Evolutionary conservation across 208 protist species (phyloP), one percentile per base, ranked within the genome.

Genomic region (Trypanosoma congolense): DNA sequence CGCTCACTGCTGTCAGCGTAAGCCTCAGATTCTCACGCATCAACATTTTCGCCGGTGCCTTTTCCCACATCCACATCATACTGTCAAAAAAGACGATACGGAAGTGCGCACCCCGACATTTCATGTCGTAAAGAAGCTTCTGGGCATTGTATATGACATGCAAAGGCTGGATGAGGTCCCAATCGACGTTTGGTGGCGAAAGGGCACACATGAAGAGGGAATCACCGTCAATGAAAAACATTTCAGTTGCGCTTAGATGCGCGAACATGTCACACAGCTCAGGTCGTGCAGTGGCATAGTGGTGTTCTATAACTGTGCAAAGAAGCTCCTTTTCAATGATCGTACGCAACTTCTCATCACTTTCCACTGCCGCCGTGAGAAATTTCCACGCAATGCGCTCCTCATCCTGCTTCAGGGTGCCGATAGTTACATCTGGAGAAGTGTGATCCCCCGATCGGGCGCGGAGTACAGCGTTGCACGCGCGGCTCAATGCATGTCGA

Each of bases 151-250:
- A 80, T 24, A 90, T 57, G 19, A 96, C 83, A 63, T 96, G 90
- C 19, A 94, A 45, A 16, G 81, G 83, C 69, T 96, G 90, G 70
- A 87, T 73, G 19, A 89, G 70, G 51, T 88, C 77, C 90, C 90
- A 96, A 51, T 94, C 87, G 4, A 94, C 83, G 44, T 78, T 74
- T 55, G 47, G 66, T 19, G 66, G 80, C 9, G 82, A 91, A 38
- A 93, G 50, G 16, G 83, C 83, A 42, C 76, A 73, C 75, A 94
- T 89, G 25, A 96, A 70, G 24, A 96, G 78, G 25, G 90, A 85
- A 59, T 96, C 90, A 48, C 86, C 86, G 55, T 96, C 90, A 65
- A 96, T 88, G 71, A 96, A 90, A 56, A 96, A 96, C 73, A 92
- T 90, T 59, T 92, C 87, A 44, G 61, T 73, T 25, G 84, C 87